Evolutionary conservation across 257 asterid species (phyloP), one percentile per base, ranked within the genome.

Genomic region (Solanum paucissectum): DNA sequence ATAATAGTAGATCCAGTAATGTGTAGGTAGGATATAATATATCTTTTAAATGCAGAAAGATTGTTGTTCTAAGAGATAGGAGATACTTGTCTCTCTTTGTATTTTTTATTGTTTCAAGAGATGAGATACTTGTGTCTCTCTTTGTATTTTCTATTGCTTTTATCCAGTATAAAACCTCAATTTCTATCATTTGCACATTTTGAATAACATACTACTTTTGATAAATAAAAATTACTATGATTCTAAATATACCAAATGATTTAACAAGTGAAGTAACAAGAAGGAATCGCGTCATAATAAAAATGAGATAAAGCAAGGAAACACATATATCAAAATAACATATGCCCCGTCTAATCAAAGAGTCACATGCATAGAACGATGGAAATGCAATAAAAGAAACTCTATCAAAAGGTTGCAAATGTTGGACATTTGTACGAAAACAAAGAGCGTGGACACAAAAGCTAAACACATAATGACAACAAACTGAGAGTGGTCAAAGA

Each of bases 381-480:
- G 44, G 44, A 20, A 52, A 82, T 49, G 85, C 68, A 82, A 46
- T 29, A 29, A 49, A 25, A 82, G 42, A 29, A 82, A 82, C 68
- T 49, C 6, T 18, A 29, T 6, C 29, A 49, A 82, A 40, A 76
- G 60, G 83, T 40, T 76, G 60, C 0, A 76, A 40, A 23, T 40
- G 40, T 64, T 25, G 32, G 52, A 58, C 64, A 77, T 73, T 44
- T 64, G 88, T 84, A 36, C 12, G 38, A 64, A 64, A 83, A 23
- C 21, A 77, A 75, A 86, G 23, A 40, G 83, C 33, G 2, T 76
- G 58, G 83, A 23, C 60, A 66, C 34, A 55, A 69, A 84, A 77
- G 12, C 52, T 69, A 85, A 42, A 49, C 46, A 86, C 88, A 42
- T 21, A 81, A 88, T 87, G 89, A 90, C 64, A 55, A 49, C 32